phyloP scores from a whole-genome alignment of 768 basidiomycete species.

The Brasilioporus rufonigricans region DNA sequence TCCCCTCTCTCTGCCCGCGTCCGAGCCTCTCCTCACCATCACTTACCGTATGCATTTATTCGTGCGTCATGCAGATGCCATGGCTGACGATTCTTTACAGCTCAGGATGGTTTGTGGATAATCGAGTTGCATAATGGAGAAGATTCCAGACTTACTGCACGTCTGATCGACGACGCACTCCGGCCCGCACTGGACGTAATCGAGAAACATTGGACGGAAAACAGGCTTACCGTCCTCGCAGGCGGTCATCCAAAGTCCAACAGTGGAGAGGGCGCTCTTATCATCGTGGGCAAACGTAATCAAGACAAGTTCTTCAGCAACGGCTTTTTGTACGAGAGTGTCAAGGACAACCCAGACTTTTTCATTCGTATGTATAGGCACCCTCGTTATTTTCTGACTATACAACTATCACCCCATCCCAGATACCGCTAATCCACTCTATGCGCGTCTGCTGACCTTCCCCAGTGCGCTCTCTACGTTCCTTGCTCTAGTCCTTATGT shows the following conservation, averaged over 20 bases:
- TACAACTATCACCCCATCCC: constrained; percentile 3
- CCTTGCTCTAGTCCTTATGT: background rate
- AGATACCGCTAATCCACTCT: constrained; percentile 76
- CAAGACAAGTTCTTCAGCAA: constrained; percentile 93
- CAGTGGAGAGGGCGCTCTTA: constrained; percentile 62
- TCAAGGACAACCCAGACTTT: constrained; percentile 55
- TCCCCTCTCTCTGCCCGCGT: constrained; percentile 48
- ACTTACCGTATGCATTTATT: constrained; percentile 52
- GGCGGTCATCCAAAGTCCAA: constrained; percentile 32
- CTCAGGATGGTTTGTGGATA: constrained; percentile 63
- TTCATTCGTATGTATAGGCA: constrained; percentile 51
- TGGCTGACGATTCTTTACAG: background rate
- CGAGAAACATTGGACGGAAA: constrained; percentile 67
- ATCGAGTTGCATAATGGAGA: constrained; percentile 78
- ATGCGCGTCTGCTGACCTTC: constrained; percentile 67
- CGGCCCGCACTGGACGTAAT: constrained; percentile 71
- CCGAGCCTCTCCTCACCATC: constrained; percentile 59
- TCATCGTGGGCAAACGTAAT: constrained; percentile 69
- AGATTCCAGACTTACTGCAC: constrained; percentile 66
- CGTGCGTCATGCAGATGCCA: background rate
- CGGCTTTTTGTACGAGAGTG: constrained; percentile 63
- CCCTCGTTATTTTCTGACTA: background rate
- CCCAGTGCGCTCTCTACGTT: constrained; percentile 54
- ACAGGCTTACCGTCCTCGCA: constrained; percentile 43
- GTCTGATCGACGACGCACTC: constrained; percentile 56